Evolutionary conservation across 768 basidiomycete species (phyloP).

Genomic region (Boletus patriciae): DNA sequence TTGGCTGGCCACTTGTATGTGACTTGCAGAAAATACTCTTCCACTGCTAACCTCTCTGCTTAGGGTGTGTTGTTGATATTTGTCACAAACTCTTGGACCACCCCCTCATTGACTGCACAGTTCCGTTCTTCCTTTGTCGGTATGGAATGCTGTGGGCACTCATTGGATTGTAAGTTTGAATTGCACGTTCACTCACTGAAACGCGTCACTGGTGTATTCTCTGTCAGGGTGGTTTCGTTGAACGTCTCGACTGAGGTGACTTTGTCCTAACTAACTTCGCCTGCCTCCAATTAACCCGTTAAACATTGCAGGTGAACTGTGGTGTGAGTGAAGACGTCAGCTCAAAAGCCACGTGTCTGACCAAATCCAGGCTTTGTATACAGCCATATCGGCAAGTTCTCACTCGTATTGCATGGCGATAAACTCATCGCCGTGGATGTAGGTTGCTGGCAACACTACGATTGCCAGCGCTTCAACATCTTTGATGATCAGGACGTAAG

Average conservation of each 20-base stretch:
- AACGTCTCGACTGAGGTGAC: conserved; percentile 41
- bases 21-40: background rate
- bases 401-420: background rate
- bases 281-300: background rate
- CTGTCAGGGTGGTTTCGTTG: conserved; percentile 55
- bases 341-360: conserved; percentile 1
- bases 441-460: conserved; percentile 30
- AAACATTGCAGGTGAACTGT: conserved; percentile 51
- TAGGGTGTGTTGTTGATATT: conserved; percentile 17
- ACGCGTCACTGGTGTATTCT: background rate
- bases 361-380: conserved; percentile 54
- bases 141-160: conserved; percentile 71
- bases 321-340: conserved; percentile 39
- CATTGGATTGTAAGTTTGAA: conserved; percentile 51
- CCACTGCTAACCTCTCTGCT: conserved; percentile 5
- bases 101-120: conserved; percentile 29
- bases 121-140: conserved; percentile 68
- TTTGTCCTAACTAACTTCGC: background rate
- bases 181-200: background rate
- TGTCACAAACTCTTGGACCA: background rate
- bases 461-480: conserved; percentile 44
- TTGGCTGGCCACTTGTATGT: conserved; percentile 71
- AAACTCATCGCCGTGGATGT: conserved; percentile 2
- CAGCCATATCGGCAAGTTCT: conserved; percentile 60
- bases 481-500: conserved; percentile 67